phyloP scores from a whole-genome alignment of 2,329 filamentous ascomycete genomes.

The Calcarisporium arbuscula region DNA sequence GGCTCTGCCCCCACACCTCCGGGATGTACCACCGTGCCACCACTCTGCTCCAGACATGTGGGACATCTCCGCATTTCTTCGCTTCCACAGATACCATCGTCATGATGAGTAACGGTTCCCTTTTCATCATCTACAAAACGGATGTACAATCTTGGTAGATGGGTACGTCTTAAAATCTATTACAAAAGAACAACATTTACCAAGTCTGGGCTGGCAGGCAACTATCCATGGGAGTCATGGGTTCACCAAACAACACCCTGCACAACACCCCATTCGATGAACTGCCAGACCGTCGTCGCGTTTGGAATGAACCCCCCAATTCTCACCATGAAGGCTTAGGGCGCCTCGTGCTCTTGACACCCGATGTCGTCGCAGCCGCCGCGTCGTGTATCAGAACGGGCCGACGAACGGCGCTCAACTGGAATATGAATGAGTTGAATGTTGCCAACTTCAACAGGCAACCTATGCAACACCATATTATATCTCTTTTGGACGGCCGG shows the following conservation, averaged over 20 bases:
- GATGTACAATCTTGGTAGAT: too few species aligned
- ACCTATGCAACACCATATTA: conserved; percentile 43
- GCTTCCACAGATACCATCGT: too few species aligned
- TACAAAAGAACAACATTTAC: too few species aligned
- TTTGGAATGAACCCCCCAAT: conserved; percentile 39
- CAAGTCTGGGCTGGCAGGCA: too few species aligned
- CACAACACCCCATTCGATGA: conserved; percentile 21
- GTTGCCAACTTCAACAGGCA: conserved; percentile 47
- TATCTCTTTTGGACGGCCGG: conserved; percentile 37
- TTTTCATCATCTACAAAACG: too few species aligned
- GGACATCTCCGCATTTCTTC: too few species aligned
- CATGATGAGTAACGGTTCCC: too few species aligned
- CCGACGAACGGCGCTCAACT: conserved; percentile 43
- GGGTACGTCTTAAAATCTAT: too few species aligned
- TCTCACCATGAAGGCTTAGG: conserved; percentile 47
- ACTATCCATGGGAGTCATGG: background rate
- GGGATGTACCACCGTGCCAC: too few species aligned
- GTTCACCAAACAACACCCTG: background rate
- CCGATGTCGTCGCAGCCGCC: conserved; percentile 43
- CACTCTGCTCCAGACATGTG: too few species aligned
- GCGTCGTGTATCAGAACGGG: conserved; percentile 44
- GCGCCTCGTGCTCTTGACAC: conserved; percentile 43
- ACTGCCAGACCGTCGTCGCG: conserved; percentile 39
- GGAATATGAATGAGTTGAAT: conserved; percentile 50
- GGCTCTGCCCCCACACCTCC: too few species aligned